Evolutionary conservation across 2,329 filamentous ascomycete species (phyloP).

Genomic region (Pestalotiopsis sp.): DNA sequence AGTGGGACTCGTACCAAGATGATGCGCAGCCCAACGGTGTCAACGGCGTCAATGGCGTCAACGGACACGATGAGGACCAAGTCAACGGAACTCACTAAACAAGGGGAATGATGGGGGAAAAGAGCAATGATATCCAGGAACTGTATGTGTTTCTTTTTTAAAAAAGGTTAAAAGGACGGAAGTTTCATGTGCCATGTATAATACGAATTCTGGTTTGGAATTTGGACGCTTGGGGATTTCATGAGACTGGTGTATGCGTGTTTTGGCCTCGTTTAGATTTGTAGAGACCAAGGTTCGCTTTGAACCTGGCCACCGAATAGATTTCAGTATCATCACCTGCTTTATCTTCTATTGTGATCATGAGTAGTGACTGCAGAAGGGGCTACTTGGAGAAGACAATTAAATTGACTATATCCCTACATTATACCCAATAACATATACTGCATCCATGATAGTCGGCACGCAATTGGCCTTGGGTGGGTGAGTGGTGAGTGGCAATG

Average conservation of each 20-base stretch:
- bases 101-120: not conserved
- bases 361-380: not conserved
- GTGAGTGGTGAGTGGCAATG: not conserved
- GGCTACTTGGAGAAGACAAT: too few species aligned
- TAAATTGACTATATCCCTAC: too few species aligned
- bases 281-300: not conserved
- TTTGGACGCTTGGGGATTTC: not conserved
- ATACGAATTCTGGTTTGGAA: not conserved
- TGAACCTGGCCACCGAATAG: not conserved
- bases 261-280: not conserved
- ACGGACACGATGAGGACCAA: constrained; percentile 32
- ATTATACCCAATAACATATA: not conserved
- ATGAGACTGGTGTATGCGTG: not conserved
- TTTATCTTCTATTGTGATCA: not conserved
- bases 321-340: not conserved
- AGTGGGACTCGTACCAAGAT: constrained; percentile 77
- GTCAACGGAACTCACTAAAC: constrained; percentile 24
- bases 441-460: not conserved
- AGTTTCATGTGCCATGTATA: constrained; percentile 3
- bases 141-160: not conserved
- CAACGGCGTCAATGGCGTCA: constrained; percentile 38
- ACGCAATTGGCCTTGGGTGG: not conserved
- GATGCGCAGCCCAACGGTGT: constrained; percentile 37
- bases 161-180: not conserved
- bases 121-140: not conserved